Conservation (phyloP, 164 flowering plant genomes). For the Cinnamomum chago region DNA sequence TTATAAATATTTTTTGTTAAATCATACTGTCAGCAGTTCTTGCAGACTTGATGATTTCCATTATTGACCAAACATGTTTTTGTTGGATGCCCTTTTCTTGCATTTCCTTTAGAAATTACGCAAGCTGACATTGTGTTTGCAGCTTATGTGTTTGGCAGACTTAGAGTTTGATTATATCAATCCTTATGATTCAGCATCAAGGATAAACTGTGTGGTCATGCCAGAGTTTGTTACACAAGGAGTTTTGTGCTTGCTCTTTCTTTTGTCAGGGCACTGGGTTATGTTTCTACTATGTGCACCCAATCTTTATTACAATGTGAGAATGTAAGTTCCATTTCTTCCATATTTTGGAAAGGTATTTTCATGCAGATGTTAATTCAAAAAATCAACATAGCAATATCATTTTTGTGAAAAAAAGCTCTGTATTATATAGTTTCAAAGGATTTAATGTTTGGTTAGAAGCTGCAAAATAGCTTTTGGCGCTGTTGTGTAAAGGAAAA, state of each 20-base stretch:
- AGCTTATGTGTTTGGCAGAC: conserved; percentile 97
- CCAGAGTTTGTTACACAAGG: conserved; percentile 79
- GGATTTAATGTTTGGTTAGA: no score
- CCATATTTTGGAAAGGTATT: neutral
- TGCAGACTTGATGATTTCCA: neutral
- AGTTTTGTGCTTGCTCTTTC: conserved; percentile 54
- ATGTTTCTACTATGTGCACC: conserved; percentile 71
- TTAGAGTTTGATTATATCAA: conserved; percentile 94
- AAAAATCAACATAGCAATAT: no score
- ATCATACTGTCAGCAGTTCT: no score
- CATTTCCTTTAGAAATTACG: neutral
- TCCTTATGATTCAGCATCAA: conserved; percentile 85
- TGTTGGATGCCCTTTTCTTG: neutral
- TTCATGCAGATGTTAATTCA: no score
- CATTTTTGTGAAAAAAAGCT: no score
- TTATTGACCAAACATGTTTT: neutral
- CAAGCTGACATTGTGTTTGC: conserved; percentile 34
- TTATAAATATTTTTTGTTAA: no score
- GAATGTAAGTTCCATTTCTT: neutral
- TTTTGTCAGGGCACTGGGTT: conserved; percentile 83
- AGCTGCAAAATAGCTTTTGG: no score
- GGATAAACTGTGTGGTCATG: conserved; percentile 67
- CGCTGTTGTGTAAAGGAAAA: no score
- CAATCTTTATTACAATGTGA: neutral
- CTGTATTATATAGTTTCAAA: no score